phyloP scores from a whole-genome alignment of 257 asterid genomes.

The Mentha longifolia region DNA sequence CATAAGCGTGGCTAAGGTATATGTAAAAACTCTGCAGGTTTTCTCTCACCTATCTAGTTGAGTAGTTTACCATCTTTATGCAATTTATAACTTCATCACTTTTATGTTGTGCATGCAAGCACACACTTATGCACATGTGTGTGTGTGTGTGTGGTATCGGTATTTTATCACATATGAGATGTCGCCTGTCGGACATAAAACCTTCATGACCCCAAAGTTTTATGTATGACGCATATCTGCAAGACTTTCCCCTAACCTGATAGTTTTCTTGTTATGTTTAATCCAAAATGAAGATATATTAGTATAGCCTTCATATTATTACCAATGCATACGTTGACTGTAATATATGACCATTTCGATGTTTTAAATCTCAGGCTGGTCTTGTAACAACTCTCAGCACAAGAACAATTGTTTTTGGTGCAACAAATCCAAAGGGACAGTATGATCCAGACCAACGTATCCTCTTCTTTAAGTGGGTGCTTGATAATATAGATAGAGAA shows the following conservation, averaged over 20 bases:
- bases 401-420: conserved; percentile 92
- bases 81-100: conserved; percentile 8
- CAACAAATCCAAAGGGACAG: conserved; percentile 98
- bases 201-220: conserved; percentile 18
- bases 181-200: conserved; percentile 12
- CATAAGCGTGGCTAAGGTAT: conserved; percentile 98
- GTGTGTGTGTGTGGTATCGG: background rate
- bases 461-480: conserved; percentile 41
- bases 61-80: conserved; percentile 14
- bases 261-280: background rate
- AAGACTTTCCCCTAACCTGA: background rate
- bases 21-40: conserved; percentile 16
- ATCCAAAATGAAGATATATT: background rate
- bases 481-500: conserved; percentile 18
- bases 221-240: conserved; percentile 3
- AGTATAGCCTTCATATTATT: conserved; percentile 8
- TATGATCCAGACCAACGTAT: conserved; percentile 94
- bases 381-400: conserved; percentile 98
- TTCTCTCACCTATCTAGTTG: conserved; percentile 21
- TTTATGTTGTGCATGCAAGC: background rate
- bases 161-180: background rate
- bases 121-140: background rate
- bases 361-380: conserved; percentile 73
- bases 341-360: conserved; percentile 16
- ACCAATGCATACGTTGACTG: background rate